Evolutionary conservation across 2,329 filamentous ascomycete species (phyloP).

Genomic region (Bisporella sp.): DNA sequence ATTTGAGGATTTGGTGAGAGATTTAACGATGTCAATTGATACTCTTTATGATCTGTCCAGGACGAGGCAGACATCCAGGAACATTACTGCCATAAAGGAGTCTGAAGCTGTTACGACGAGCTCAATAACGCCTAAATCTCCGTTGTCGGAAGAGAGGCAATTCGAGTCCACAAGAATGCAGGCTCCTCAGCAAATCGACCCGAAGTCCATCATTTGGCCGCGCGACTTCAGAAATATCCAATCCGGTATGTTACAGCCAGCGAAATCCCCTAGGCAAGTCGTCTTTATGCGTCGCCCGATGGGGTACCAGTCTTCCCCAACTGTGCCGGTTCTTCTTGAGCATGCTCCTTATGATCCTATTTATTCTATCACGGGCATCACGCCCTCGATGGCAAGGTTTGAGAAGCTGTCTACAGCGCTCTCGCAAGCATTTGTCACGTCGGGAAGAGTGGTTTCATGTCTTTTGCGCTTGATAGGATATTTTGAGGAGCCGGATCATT

Average conservation of each 20-base stretch:
- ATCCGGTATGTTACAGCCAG: conserved; percentile 18
- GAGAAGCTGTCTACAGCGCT: conserved; percentile 55
- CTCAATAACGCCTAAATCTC: conserved; percentile 13
- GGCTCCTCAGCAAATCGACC: conserved; percentile 54
- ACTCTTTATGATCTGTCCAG: conserved; percentile 71
- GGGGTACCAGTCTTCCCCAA: conserved; percentile 14
- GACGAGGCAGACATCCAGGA: conserved; percentile 42
- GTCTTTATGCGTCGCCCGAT: conserved; percentile 25
- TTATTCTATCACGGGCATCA: conserved; percentile 54
- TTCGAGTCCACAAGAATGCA: conserved; percentile 56
- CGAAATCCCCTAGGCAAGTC: conserved; percentile 29
- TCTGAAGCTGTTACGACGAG: conserved; percentile 4
- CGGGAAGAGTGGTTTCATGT: conserved; percentile 51
- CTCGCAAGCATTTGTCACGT: conserved; percentile 31
- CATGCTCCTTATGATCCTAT: conserved; percentile 60
- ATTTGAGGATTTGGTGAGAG: conserved; percentile 67
- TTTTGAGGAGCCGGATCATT: conserved; percentile 65
- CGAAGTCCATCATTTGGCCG: conserved; percentile 41
- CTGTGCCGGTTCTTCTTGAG: conserved; percentile 56
- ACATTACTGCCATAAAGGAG: conserved; percentile 10
- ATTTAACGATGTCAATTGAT: conserved; percentile 72
- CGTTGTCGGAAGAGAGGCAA: conserved; percentile 27
- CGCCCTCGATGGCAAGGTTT: conserved; percentile 57
- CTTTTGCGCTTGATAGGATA: conserved; percentile 58
- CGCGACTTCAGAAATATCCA: conserved; percentile 22